These are phyloP conservation scores for Eucalyptus urophylla DNA, from an alignment of 345 rosid species.

Conservation along the genomic window DNA sequence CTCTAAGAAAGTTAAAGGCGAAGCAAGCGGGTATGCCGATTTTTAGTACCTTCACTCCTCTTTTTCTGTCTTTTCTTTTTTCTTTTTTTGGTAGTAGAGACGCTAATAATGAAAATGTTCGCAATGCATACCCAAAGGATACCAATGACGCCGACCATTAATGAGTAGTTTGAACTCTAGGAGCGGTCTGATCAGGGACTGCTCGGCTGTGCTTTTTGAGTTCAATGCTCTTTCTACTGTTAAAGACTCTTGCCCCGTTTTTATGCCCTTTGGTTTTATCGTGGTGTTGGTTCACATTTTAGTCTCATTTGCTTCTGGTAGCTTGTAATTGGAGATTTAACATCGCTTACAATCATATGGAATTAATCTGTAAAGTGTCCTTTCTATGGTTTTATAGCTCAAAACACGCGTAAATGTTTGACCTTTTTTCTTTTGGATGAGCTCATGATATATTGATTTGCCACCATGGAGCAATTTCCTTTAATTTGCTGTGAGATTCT, in stretches of 20 bases:
- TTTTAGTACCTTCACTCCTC: background rate
- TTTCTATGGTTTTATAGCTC: background rate
- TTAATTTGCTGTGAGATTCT: background rate
- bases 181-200: background rate
- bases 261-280: background rate
- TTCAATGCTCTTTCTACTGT: background rate
- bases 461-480: background rate
- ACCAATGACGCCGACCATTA: background rate
- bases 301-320: background rate
- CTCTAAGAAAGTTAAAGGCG: no score
- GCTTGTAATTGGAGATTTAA: background rate
- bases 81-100: background rate
- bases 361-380: background rate
- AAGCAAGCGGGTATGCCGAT: slow-evolving; percentile 14
- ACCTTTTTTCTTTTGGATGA: background rate
- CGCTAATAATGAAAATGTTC: background rate
- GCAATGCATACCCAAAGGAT: background rate
- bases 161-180: background rate
- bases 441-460: background rate
- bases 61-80: background rate
- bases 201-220: background rate
- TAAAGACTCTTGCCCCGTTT: background rate
- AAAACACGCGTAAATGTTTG: background rate
- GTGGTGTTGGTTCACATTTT: background rate
- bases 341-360: background rate